Base-by-base conservation (phyloP, 208 protist species). In the Trypanosoma theileri region DNA sequence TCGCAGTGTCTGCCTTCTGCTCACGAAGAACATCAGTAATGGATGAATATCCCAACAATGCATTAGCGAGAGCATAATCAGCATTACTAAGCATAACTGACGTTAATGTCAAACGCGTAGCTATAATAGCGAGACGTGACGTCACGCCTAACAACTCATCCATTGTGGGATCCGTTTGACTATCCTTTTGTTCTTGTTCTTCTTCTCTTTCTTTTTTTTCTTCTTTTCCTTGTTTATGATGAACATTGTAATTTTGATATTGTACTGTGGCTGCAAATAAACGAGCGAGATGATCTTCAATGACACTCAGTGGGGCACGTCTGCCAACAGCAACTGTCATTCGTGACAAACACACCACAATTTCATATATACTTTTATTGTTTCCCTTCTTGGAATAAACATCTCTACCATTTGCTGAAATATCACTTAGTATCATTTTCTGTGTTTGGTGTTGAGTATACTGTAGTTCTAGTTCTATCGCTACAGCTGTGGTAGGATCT, bases 51-150 rank as follows among this genome's bases (percentile, higher is more conserved):
- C 31, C 60, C 1, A 79, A 54, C 8, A 87, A 67, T 0, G 77
- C 77, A 58, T 28, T 73, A 12, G 75, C 71, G 24, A 88, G 57
- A 9, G 78, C 69, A 41, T 80, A 78, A 68, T 88, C 68, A 8
- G 56, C 44, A 16, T 75, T 77, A 8, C 55, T 40, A 4, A 71
- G 12, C 2, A 73, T 72, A 13, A 82, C 45, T 1, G 55, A 69
- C 3, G 68, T 31, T 28, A 79, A 54, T 21, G 48, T 58, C 26
- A 73, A 54, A 44, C 67, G 51, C 31, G 69, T 17, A 7, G 66
- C 45, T 17, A 65, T 42, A 16, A 73, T 55, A 0, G 69, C 60
- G 40, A 73, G 59, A 54, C 66, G 59, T 44, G 45, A 31, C 11
- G 4, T 54, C 45, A 59, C 45, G 4, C 53, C 59, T 24, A 40